Evolutionary conservation across 306 rosid species (phyloP).

Genomic region (Herpetospermum pedunculosum): DNA sequence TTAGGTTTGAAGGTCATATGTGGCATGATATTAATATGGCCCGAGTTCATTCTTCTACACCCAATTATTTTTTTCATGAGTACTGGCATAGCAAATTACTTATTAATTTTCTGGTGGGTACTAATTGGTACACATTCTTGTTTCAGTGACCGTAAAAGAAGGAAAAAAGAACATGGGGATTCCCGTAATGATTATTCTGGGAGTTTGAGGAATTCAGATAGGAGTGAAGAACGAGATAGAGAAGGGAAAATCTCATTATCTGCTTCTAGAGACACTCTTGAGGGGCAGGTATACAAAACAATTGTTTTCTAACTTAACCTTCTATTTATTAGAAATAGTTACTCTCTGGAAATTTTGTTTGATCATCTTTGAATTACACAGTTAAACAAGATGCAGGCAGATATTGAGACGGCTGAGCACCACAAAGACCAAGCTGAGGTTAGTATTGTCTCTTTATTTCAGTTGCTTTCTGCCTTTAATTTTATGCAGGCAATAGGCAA

Average conservation of each 20-base stretch:
- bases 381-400: constrained; percentile 55
- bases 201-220: constrained; percentile 42
- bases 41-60: background rate
- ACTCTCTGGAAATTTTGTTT: background rate
- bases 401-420: constrained; percentile 39
- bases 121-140: background rate
- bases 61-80: background rate
- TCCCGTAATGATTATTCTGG: constrained; percentile 57
- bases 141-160: constrained; percentile 44
- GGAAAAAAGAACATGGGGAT: constrained; percentile 42
- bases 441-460: constrained; percentile 27
- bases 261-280: constrained; percentile 41
- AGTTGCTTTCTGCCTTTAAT: constrained; percentile 6
- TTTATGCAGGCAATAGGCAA: background rate
- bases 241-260: constrained; percentile 37
- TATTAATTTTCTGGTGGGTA: background rate
- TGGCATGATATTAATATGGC: background rate
- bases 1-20: background rate
- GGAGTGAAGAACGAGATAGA: constrained; percentile 38
- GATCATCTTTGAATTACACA: constrained; percentile 27
- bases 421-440: constrained; percentile 56
- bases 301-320: background rate
- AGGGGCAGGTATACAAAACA: constrained; percentile 42
- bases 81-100: background rate
- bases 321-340: constrained; percentile 4